Conservation (phyloP, 2,329 filamentous ascomycete species). For the Cladophialophora exuberans region DNA sequence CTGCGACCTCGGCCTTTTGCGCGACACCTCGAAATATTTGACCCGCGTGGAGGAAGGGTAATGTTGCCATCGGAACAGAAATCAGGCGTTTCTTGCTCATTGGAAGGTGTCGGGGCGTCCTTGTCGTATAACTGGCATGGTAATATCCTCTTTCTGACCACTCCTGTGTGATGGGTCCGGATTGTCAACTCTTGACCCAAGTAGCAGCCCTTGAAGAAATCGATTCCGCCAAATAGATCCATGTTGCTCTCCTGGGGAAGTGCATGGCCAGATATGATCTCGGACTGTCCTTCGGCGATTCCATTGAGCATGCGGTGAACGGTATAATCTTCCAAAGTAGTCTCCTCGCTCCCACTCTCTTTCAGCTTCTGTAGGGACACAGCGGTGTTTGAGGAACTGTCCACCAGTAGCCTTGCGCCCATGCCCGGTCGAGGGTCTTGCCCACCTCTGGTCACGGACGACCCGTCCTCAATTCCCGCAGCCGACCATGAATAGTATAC, state of each 20-base stretch:
- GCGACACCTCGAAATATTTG: slow-evolving; percentile 58
- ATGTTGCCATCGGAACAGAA: slow-evolving; percentile 37
- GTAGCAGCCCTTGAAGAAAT: slow-evolving; percentile 96
- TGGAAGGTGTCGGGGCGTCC: slow-evolving; percentile 43
- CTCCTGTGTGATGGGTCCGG: slow-evolving; percentile 88
- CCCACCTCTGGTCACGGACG: slow-evolving; percentile 13
- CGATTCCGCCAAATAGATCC: slow-evolving; percentile 81
- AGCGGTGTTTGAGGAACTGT: background rate
- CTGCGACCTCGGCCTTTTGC: slow-evolving; percentile 62
- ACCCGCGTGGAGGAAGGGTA: slow-evolving; percentile 41
- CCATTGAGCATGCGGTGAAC: slow-evolving; percentile 78
- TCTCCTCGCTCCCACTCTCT: slow-evolving; percentile 21
- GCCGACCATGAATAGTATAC: slow-evolving; percentile 32
- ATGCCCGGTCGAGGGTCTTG: slow-evolving; percentile 28
- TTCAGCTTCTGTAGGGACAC: slow-evolving; percentile 23
- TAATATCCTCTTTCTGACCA: slow-evolving; percentile 86
- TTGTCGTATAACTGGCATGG: slow-evolving; percentile 73
- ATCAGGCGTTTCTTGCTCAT: slow-evolving; percentile 48
- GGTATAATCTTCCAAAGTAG: slow-evolving; percentile 64
- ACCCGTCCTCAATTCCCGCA: background rate
- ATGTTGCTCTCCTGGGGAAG: slow-evolving; percentile 89
- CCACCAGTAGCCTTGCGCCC: slow-evolving; percentile 24
- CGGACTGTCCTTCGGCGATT: slow-evolving; percentile 80
- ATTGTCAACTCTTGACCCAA: slow-evolving; percentile 96
- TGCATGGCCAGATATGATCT: slow-evolving; percentile 71